Evolutionary conservation across 148 eudicot species (phyloP).

Genomic region (Dysphania ambrosioides): DNA sequence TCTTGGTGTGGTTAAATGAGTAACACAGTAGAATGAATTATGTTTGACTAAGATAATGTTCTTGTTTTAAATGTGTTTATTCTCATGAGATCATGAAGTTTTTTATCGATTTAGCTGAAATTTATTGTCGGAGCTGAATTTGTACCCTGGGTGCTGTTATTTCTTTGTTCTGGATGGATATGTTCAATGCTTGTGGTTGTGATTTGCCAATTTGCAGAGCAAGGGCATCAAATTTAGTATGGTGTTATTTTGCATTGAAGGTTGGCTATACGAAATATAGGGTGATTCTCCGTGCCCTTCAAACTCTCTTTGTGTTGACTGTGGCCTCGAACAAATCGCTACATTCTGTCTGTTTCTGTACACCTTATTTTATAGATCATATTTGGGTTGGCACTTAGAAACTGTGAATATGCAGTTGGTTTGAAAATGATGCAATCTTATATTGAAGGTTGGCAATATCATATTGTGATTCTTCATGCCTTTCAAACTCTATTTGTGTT

Average conservation of each 20-base stretch:
- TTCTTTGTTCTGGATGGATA: neutral
- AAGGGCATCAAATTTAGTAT: conserved; percentile 14
- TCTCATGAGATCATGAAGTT: too few species aligned
- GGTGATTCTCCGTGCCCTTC: neutral
- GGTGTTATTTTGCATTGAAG: conserved; percentile 15
- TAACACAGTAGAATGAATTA: too few species aligned
- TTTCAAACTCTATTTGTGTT: too few species aligned
- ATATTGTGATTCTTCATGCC: too few species aligned
- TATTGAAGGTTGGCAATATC: too few species aligned
- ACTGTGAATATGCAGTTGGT: too few species aligned
- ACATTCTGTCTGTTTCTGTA: neutral
- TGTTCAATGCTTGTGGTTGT: neutral
- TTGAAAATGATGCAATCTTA: too few species aligned
- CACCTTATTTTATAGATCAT: too few species aligned
- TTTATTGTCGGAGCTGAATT: neutral
- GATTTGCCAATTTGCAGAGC: conserved; percentile 21
- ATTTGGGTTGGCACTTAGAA: too few species aligned
- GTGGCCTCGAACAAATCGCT: conserved; percentile 16
- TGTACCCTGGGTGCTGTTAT: neutral
- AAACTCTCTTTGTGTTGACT: neutral
- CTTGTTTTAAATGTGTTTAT: too few species aligned
- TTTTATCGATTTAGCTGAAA: neutral
- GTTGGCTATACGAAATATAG: conserved; percentile 4
- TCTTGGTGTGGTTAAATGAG: too few species aligned
- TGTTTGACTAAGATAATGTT: too few species aligned